Percentiles rank a stretch among this genome's conserved stretches.
These are phyloP conservation scores for Podospora fimiseda DNA, from an alignment of 495 filamentous ascomycete genomes.

Conservation along the genomic window DNA sequence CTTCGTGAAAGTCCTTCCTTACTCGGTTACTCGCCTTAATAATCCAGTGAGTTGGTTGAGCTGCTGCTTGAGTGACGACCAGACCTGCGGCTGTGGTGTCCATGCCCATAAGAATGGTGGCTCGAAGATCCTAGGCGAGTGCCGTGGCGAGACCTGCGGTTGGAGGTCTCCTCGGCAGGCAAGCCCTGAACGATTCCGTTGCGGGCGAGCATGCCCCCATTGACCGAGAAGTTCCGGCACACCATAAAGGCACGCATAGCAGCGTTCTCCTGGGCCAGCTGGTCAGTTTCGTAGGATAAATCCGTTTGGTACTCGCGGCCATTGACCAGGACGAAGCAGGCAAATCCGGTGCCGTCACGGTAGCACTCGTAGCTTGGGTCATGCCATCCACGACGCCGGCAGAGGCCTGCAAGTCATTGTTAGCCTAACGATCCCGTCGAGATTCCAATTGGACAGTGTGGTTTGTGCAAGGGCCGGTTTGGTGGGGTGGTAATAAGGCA, in stretches of 20 bases:
- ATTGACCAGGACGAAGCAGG: slow-evolving; percentile 91
- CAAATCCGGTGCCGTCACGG: slow-evolving; percentile 64
- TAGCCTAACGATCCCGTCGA: slow-evolving; percentile 34
- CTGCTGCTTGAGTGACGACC: slow-evolving; percentile 51
- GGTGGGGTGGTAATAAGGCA: slow-evolving; percentile 21
- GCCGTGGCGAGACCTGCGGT: slow-evolving; percentile 38
- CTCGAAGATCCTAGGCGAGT: slow-evolving; percentile 42
- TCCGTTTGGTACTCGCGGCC: slow-evolving; percentile 95
- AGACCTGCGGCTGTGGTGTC: slow-evolving; percentile 24
- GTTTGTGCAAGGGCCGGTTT: neutral
- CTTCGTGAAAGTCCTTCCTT: slow-evolving; percentile 7
- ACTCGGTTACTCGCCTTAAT: slow-evolving; percentile 12
- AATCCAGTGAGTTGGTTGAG: slow-evolving; percentile 50
- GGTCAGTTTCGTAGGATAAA: slow-evolving; percentile 69
- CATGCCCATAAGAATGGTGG: slow-evolving; percentile 32
- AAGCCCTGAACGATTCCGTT: slow-evolving; percentile 82
- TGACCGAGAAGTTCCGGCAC: slow-evolving; percentile 97
- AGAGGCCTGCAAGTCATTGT: slow-evolving; percentile 68
- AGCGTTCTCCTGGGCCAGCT: slow-evolving; percentile 84
- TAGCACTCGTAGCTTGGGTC: slow-evolving; percentile 87
- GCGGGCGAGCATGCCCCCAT: slow-evolving; percentile 84
- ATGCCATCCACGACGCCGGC: slow-evolving; percentile 90
- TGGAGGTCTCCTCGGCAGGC: slow-evolving; percentile 51
- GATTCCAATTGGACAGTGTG: slow-evolving; percentile 21
- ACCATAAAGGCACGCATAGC: slow-evolving; percentile 97